A percentile compares a stretch with the other conserved stretches of the same genome.
phyloP scores from a whole-genome alignment of 768 basidiomycete species.

The Termitomyces sp. region DNA sequence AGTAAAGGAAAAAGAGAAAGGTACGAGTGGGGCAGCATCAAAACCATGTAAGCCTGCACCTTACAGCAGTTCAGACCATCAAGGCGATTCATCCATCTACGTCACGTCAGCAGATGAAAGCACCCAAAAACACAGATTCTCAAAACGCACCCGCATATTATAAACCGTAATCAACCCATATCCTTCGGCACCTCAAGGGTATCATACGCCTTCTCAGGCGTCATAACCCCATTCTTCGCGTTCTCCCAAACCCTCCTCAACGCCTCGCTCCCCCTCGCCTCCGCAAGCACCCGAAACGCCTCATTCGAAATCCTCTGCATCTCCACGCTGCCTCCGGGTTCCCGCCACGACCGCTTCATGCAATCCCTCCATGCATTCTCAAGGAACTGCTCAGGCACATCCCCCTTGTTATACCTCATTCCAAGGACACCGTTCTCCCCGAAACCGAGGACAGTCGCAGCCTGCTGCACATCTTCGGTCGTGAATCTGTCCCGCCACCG shows the following conservation, averaged over 20 bases:
- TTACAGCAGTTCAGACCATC: too few species aligned
- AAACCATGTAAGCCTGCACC: too few species aligned
- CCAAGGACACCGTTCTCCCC: constrained; percentile 50
- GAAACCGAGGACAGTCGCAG: constrained; percentile 56
- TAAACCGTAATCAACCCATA: constrained; percentile 68
- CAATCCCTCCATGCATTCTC: constrained; percentile 64
- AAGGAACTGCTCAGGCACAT: constrained; percentile 68
- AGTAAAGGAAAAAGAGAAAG: too few species aligned
- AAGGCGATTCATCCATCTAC: constrained; percentile 77
- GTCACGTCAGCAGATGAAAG: neutral
- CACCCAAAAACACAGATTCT: neutral
- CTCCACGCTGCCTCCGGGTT: constrained; percentile 40
- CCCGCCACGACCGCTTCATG: constrained; percentile 49
- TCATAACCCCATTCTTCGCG: constrained; percentile 54
- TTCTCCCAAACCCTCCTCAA: constrained; percentile 48
- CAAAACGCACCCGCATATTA: constrained; percentile 52
- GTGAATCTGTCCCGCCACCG: constrained; percentile 61
- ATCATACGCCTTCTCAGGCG: constrained; percentile 63
- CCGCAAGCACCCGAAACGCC: constrained; percentile 64
- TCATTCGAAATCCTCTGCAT: constrained; percentile 55
- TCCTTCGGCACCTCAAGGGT: constrained; percentile 65
- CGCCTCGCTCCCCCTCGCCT: constrained; percentile 46
- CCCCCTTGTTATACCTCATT: constrained; percentile 60
- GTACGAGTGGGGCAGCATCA: too few species aligned
- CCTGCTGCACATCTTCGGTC: constrained; percentile 42